Evolutionary conservation across 106 monocot species (phyloP), one percentile per base, ranked within the genome.

Genomic region (Cymbidium sinense): DNA sequence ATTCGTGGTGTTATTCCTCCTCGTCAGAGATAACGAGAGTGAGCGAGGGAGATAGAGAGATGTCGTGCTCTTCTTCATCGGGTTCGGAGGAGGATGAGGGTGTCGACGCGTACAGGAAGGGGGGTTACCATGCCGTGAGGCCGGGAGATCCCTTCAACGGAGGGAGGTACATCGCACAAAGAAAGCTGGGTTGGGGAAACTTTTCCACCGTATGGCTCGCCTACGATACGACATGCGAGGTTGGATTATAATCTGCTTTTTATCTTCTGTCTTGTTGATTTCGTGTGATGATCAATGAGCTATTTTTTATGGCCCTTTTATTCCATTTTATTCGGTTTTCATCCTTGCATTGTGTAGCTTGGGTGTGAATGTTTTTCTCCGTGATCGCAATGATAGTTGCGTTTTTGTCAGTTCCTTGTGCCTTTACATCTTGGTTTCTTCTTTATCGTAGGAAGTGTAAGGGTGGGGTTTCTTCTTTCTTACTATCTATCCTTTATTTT

Each of bases 101-200:
- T 23, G 37, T 82, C 15, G 95, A 93, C 34, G 88, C 80, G 33
- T 95, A 95, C 89, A 80, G 95, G 73, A 93, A 93, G 83, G 95
- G 95, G 23, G 93, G 93, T 0, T 91, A 96, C 89, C 95, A 96
- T 76, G 95, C 95, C 13, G 95, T 96, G 11, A 43, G 95, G 28
- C 81, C 86, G 21, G 95, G 95, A 29, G 95, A 96, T 78, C 86
- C 73, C 62, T 96, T 96, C 81, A 75, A 43, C 52, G 91, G 83
- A 7, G 93, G 95, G 5, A 81, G 95, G 29, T 91, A 91, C 82
- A 82, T 91, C 77, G 86, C 91, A 15, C 91, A 91, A 83, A 27
- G 85, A 15, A 88, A 91, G 85, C 88, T 91, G 64, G 91, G 91
- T 0, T 91, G 91, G 91, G 91, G 90, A 17, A 73, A 88, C 37